Base-by-base conservation (phyloP, 2,329 filamentous ascomycete species). In the Lecanicillium sp. region DNA sequence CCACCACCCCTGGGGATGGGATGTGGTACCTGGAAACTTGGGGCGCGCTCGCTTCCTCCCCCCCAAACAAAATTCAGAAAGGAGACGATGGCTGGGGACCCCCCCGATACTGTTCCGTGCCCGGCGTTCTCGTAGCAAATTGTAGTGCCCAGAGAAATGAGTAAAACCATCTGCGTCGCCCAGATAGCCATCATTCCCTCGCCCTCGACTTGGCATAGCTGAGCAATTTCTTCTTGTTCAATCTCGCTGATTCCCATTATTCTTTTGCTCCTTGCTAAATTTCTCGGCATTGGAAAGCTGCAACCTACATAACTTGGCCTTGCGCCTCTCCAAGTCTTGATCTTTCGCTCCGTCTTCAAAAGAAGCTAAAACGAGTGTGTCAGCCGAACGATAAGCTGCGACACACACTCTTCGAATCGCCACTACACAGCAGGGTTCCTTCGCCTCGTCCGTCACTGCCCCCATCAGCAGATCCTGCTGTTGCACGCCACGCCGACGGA, bases 121-220 rank as follows among this genome's bases (percentile, higher is more conserved):
- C 7, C 22, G n/a, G n/a, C n/a, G n/a, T n/a, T n/a, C n/a, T n/a
- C n/a, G n/a, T n/a, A n/a, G n/a, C 5, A 15, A 22, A n/a, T 22
- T 5, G 32, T n/a, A 13, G 13, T 34, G n/a, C 15, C 9, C 20
- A 13, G 7, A 12, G 6, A 33, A 33, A 20, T 9, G 8, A 28
- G 30, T 13, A 33, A 33, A 38, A 32, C 17, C 22, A 27, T 20
- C 16, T 33, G 37, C 37, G 30, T 38, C 37, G 29, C 30, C 37
- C 16, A 28, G 20, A 30, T 25, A 16, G 16, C n/a, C 12, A 32
- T 19, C 12, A 28, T 19, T 33, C 5, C 12, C 22, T 25, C 19
- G 13, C 30, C 22, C 14, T 33, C 12, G 20, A 14, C 36, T 38
- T 38, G 37, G 37, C 22, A 15, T n/a, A 18, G 25, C 14, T 13